Conservation (phyloP, 352 stramenopile species). For the Phytophthora sojae region DNA sequence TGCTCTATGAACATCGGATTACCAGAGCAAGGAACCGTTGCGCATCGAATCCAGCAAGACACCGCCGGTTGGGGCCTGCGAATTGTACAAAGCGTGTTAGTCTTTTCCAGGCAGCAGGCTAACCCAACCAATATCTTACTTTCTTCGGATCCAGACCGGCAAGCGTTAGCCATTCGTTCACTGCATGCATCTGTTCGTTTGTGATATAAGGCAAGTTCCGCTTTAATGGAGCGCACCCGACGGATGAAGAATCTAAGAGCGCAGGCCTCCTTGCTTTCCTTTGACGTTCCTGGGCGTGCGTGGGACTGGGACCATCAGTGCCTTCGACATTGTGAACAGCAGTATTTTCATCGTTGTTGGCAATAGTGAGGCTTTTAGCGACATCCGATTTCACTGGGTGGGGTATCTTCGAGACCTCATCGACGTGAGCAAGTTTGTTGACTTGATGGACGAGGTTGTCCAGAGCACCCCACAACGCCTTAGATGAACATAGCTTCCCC, state of each 20-base stretch:
- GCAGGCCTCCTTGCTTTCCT: background rate
- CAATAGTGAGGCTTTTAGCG: background rate
- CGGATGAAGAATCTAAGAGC: background rate
- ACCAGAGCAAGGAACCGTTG: conserved; percentile 53
- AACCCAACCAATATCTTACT: background rate
- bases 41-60: conserved; percentile 48
- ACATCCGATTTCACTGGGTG: background rate
- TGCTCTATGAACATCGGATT: background rate
- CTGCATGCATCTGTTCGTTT: conserved; percentile 37
- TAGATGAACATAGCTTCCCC: conserved; percentile 7
- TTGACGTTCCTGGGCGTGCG: conserved; percentile 1
- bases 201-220: conserved; percentile 37
- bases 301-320: background rate
- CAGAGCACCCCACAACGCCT: conserved; percentile 25
- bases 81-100: conserved; percentile 2
- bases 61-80: conserved; percentile 17
- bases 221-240: conserved; percentile 20
- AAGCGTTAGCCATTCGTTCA: conserved; percentile 39
- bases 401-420: background rate
- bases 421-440: conserved; percentile 3
- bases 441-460: conserved; percentile 17
- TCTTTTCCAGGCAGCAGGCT: background rate
- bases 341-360: background rate
- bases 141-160: conserved; percentile 28
- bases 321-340: background rate